Evolutionary conservation across 2,329 filamentous ascomycete species (phyloP), one percentile per base, ranked within the genome.

Genomic region (Aspergillus persii): DNA sequence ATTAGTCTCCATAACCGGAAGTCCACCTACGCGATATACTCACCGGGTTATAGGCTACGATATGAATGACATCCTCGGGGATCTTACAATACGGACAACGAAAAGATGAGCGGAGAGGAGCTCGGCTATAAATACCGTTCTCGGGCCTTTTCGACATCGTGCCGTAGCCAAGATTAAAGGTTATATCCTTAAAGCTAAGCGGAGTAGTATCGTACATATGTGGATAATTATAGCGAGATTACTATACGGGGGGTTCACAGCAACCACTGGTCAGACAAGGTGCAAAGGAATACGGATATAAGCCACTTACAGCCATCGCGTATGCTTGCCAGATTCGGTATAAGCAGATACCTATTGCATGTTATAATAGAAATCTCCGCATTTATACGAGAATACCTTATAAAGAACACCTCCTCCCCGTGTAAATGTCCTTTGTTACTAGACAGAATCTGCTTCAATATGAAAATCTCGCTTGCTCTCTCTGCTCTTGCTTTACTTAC

Each of bases 401-500:
- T 30, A 52, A 52, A 48, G 46, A 48, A 29, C 30, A 26, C 31
- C 50, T 52, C 50, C 50, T 52, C 52, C 52, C 52, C 44, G 52
- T 54, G 52, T 44, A 54, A 47, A 46, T 27, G 8, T 46, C 52
- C 36, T 26, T 54, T 39, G 8, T 54, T 47, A 54, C 52, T 39
- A 54, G 27, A 54, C 36, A 54, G 9, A 54, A 46, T 54, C 39
- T 54, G 23, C 52, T 46, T 54, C 39, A 54, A 47, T 15, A 54
- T 54, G 52, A 54, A 46, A 54, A 46, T 54, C 52, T 54, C 36
- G 15, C 36, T 54, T 54, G 52, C 52, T 46, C 39, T 54, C 36
- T 54, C 52, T 47, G 52, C 52, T 54, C 39, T 54, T 54, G 52
- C 39, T 23, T 54, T 54, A 54, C 52, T 54, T 54, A 26, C 52